Percentiles rank a stretch among this genome's conserved stretches.
Evolutionary conservation across 2,329 filamentous ascomycete genomes (phyloP).

Genomic region (Madurella fahalii): DNA sequence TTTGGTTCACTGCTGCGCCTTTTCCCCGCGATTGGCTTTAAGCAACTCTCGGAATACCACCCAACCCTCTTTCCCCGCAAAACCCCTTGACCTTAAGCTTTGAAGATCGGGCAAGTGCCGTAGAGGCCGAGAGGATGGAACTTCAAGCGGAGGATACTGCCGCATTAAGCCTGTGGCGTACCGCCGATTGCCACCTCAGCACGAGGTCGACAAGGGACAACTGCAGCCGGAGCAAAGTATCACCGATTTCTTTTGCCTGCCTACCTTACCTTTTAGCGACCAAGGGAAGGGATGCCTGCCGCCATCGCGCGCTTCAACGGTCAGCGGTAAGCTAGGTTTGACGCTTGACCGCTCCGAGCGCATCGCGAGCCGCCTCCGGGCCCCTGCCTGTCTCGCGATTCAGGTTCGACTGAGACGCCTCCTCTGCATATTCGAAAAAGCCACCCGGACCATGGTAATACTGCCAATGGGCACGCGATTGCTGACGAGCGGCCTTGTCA

Average conservation of each 20-base stretch:
- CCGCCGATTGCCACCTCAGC: slow-evolving; percentile 11
- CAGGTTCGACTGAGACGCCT: neutral
- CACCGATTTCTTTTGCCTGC: too few species aligned
- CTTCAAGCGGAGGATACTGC: slow-evolving; percentile 19
- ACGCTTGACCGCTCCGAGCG: neutral
- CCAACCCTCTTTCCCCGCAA: slow-evolving; percentile 21
- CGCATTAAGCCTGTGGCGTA: slow-evolving; percentile 14
- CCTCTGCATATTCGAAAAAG: too few species aligned
- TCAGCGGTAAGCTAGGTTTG: slow-evolving; percentile 2
- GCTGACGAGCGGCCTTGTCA: too few species aligned
- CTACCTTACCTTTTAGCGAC: neutral
- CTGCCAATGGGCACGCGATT: too few species aligned
- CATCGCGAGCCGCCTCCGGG: too few species aligned
- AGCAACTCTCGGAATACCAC: slow-evolving; percentile 21
- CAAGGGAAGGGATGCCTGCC: neutral
- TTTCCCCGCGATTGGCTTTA: slow-evolving; percentile 10
- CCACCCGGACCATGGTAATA: too few species aligned
- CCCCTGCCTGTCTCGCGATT: neutral
- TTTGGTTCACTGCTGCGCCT: slow-evolving; percentile 7
- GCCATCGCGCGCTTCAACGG: neutral
- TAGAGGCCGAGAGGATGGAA: slow-evolving; percentile 17
- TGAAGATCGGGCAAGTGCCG: slow-evolving; percentile 25
- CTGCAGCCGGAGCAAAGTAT: slow-evolving; percentile 14
- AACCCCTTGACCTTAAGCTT: slow-evolving; percentile 18
- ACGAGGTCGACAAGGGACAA: slow-evolving; percentile 15